Evolutionary conservation across 768 basidiomycete species (phyloP), one percentile per base, ranked within the genome.

Genomic region (Phylloporus sp.): DNA sequence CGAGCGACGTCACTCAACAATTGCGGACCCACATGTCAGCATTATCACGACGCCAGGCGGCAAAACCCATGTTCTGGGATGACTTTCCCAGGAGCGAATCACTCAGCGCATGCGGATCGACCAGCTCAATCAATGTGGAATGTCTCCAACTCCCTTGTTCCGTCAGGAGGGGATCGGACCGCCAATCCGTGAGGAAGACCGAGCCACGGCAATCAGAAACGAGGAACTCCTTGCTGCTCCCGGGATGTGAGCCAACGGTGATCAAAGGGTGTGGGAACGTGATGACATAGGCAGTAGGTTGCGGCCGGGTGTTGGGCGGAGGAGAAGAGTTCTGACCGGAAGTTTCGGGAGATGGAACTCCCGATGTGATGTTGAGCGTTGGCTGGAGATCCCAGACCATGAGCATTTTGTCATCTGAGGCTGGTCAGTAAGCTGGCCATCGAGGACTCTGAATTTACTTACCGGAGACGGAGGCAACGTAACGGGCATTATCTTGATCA

Each of bases 341-440:
- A 36, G 56, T 53, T n/a, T 67, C 68, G 39, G 74, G 66, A 59
- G 52, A 63, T 20, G 70, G 66, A 13, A 59, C 56, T 20, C 58
- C 61, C 12, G 81, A 76, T 31, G 73, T 65, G 38, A 78, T 71
- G 48, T 79, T 69, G 41, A 76, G 49, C 31, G 73, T 63, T 0
- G 89, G 88, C 59, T 78, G 73, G n/a, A 92, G 76, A 68, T 91
- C 88, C 90, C 90, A 91, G 7, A 91, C 81, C 81, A 90, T 86
- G 34, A 90, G 77, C 79, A 86, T 85, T 64, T 82, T 87, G 70
- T 91, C 90, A 58, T 90, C 88, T 88, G 55, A 6, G 36, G 29
- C 42, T 32, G 15, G 36, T 55, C 40, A 56, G 50, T 23, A 46
- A 31, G 24, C 23, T 2, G 53, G 24, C 27, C 12, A 22, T 26